Conservation (phyloP, 1,284 basidiomycete genomes). For the Cystobasidiaceae sp. region DNA sequence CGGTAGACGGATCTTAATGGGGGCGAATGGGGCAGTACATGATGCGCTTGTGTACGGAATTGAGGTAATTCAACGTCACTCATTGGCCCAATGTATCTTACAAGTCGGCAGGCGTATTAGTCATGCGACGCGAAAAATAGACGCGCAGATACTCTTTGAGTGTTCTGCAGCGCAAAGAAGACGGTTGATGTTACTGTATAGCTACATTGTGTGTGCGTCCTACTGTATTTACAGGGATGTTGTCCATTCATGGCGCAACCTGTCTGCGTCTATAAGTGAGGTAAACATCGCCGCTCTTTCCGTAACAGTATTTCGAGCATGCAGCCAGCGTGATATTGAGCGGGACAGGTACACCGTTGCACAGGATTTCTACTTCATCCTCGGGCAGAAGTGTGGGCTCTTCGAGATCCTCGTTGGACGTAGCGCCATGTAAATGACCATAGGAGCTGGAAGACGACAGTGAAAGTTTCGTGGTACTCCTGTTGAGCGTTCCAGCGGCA, state of each 20-base stretch:
- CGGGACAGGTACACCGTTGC: slow-evolving; percentile 72
- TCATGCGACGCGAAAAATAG: not conserved
- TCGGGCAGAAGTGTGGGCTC: slow-evolving; percentile 53
- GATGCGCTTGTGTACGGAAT: no score
- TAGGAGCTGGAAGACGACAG: not conserved
- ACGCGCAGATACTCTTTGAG: not conserved
- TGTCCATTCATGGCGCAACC: not conserved
- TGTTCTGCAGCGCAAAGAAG: not conserved
- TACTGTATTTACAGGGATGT: not conserved
- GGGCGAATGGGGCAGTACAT: no score
- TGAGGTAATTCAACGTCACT: no score
- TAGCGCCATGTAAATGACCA: not conserved
- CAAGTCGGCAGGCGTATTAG: no score
- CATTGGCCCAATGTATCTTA: no score
- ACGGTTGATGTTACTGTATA: not conserved
- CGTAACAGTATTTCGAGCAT: slow-evolving; percentile 79
- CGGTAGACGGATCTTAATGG: no score
- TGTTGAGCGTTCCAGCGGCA: slow-evolving; percentile 14
- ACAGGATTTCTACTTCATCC: slow-evolving; percentile 78
- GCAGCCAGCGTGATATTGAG: slow-evolving; percentile 81
- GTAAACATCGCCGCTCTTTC: slow-evolving; percentile 68
- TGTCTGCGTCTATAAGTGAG: slow-evolving; percentile 63
- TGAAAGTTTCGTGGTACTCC: not conserved
- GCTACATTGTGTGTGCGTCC: not conserved
- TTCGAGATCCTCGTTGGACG: not conserved